phyloP scores from a whole-genome alignment of 2,329 filamentous ascomycete species.

The Lachnum nothofagi region DNA sequence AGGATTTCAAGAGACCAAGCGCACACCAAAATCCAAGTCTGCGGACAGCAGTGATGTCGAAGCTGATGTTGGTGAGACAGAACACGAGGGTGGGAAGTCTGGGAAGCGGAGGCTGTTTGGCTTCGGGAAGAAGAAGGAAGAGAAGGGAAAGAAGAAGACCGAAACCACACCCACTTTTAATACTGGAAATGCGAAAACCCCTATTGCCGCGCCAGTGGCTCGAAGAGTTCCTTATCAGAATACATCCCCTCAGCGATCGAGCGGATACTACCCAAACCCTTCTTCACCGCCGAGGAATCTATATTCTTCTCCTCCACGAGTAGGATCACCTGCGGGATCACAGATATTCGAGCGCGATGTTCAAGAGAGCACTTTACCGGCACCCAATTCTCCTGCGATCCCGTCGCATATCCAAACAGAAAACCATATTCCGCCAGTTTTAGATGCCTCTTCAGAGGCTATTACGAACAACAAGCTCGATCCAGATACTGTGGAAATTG shows the following conservation, averaged over 20 bases:
- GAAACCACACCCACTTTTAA: constrained; percentile 22
- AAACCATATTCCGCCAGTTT: constrained; percentile 84
- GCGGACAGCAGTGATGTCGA: constrained; percentile 27
- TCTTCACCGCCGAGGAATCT: constrained; percentile 62
- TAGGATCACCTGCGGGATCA: constrained; percentile 71
- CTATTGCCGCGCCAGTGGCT: constrained; percentile 25
- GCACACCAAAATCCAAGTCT: constrained; percentile 19
- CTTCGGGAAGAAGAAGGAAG: constrained; percentile 57
- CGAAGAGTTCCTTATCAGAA: constrained; percentile 34
- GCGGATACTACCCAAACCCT: constrained; percentile 35
- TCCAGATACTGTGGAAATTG: constrained; percentile 86
- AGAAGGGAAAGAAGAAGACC: constrained; percentile 38
- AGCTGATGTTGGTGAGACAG: constrained; percentile 22
- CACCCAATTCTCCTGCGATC: constrained; percentile 76
- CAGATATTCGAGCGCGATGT: constrained; percentile 94
- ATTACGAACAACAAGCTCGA: constrained; percentile 83
- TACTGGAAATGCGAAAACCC: constrained; percentile 19
- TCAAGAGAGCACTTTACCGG: constrained; percentile 66
- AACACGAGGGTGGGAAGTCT: constrained; percentile 36
- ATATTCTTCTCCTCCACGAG: constrained; percentile 63
- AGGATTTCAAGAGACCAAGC: constrained; percentile 29
- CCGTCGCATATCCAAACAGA: constrained; percentile 91
- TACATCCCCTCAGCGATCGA: constrained; percentile 41
- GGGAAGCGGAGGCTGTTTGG: constrained; percentile 57
- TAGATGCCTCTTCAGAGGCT: constrained; percentile 85